Percentiles rank a stretch among this genome's conserved stretches.
These are phyloP conservation scores for Diplogelasinospora grovesii DNA, from an alignment of 495 filamentous ascomycete genomes.

Conservation along the genomic window DNA sequence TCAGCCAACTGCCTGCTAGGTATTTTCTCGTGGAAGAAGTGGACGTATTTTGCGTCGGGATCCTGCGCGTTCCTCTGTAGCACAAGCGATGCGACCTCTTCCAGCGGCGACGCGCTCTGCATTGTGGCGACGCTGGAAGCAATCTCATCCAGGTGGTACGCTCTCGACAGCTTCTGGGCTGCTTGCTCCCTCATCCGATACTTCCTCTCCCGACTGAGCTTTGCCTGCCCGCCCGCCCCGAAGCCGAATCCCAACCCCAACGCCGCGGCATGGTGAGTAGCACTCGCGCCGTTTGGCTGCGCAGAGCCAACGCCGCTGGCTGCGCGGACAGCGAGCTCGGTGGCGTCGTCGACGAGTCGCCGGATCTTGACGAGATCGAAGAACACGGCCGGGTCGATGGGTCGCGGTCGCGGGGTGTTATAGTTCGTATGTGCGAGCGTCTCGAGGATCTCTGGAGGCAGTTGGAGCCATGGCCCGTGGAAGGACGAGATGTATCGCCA, in stretches of 20 bases:
- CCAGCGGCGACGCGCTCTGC: slow-evolving; percentile 71
- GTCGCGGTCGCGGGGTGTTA: slow-evolving; percentile 63
- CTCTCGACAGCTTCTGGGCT: slow-evolving; percentile 64
- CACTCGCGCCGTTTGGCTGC: slow-evolving; percentile 48
- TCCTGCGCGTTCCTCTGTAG: slow-evolving; percentile 57
- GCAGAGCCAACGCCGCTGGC: slow-evolving; percentile 61
- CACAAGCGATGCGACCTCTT: slow-evolving; percentile 70
- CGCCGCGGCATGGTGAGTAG: slow-evolving; percentile 48
- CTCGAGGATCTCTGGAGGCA: slow-evolving; percentile 74
- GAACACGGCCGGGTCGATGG: slow-evolving; percentile 74
- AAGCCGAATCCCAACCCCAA: slow-evolving; percentile 55
- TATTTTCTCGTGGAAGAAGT: slow-evolving; percentile 87
- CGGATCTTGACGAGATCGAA: slow-evolving; percentile 78
- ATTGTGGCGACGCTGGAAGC: slow-evolving; percentile 75
- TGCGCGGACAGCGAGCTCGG: slow-evolving; percentile 67
- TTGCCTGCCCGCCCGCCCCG: slow-evolving; percentile 50
- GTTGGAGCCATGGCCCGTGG: slow-evolving; percentile 80
- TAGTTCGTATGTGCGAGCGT: slow-evolving; percentile 72
- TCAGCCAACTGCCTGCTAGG: slow-evolving; percentile 68
- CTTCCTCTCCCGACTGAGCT: slow-evolving; percentile 65
- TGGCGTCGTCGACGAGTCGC: slow-evolving; percentile 67
- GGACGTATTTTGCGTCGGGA: slow-evolving; percentile 69
- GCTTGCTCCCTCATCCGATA: slow-evolving; percentile 71
- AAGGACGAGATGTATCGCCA: slow-evolving; percentile 80
- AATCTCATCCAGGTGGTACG: slow-evolving; percentile 73